These are phyloP conservation scores for Russula lepida DNA, from an alignment of 768 basidiomycete genomes.

Conservation along the genomic window DNA sequence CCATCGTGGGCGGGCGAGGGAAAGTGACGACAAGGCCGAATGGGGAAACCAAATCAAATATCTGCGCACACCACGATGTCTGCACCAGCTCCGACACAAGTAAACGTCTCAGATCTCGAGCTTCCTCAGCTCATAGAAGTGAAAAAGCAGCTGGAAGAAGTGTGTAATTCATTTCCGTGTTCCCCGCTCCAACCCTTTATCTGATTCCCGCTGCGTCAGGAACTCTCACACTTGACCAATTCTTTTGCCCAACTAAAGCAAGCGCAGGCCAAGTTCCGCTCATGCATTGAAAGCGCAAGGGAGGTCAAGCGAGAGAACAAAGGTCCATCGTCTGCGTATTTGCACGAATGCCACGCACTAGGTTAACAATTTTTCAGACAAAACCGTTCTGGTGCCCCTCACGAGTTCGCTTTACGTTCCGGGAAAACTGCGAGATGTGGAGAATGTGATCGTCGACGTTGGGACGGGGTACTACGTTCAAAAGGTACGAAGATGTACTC, in stretches of 20 bases:
- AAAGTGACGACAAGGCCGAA: background rate
- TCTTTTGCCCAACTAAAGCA: constrained; percentile 90
- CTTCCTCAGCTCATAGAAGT: constrained; percentile 83
- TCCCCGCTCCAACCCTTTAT: background rate
- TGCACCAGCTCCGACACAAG: constrained; percentile 34
- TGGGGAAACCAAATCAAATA: background rate
- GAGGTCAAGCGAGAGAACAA: constrained; percentile 68
- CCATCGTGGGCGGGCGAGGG: background rate
- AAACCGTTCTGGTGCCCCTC: constrained; percentile 83
- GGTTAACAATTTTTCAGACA: constrained; percentile 40
- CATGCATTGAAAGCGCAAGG: constrained; percentile 72
- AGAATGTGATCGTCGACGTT: constrained; percentile 88
- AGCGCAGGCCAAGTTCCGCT: constrained; percentile 86
- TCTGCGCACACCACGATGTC: background rate
- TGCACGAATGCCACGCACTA: background rate
- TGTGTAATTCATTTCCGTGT: constrained; percentile 27
- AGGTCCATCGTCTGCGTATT: constrained; percentile 28
- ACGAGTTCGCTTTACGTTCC: constrained; percentile 95
- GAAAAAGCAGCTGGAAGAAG: constrained; percentile 87
- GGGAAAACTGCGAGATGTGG: constrained; percentile 73
- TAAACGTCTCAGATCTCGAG: constrained; percentile 78
- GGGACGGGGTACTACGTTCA: constrained; percentile 96
- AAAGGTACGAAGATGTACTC: constrained; percentile 50
- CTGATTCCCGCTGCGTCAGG: constrained; percentile 40
- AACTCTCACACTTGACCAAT: constrained; percentile 83